Base-by-base conservation (phyloP, 139 green algal species). In the Marvania coccoides region DNA sequence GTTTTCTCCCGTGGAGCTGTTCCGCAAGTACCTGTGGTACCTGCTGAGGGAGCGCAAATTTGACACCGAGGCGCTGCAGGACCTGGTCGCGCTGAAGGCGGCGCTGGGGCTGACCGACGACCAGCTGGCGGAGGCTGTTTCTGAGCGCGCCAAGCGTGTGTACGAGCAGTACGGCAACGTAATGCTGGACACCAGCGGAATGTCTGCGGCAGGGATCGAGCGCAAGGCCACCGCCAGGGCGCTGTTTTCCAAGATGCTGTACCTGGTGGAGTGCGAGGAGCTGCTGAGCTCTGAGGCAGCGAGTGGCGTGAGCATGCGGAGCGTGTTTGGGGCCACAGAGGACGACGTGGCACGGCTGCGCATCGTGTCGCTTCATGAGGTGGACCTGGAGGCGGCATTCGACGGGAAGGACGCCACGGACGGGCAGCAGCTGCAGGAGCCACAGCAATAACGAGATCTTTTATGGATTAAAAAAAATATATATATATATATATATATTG, bases 11-110 rank as follows among this genome's bases (percentile, higher is more conserved):
- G 77, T 79, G 14, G 90, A 97, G 79, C 70, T 97, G 34, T 95
- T 98, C 77, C 78, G 94, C 46, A 99, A 99, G 82, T 98, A 97
- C 75, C 66, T 98, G 31, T 95, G 93, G 86, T 99, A 89, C 78
- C 47, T 95, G 65, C 78, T 99, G 38, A 77, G 91, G 4, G 91
- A 98, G 73, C 73, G 89, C 40, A 85, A 86, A 55, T 99, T 98
- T 75, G 87, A 96, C 62, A 51, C 85, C 42, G 84, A 88, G 10
- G 85, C 87, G 8, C 84, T 99, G 9, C 83, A 85, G 28, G 91
- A 98, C 74, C 57, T 98, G 39, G 74, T 96, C 35, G 74, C 82
- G 19, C 85, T 99, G 23, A 94, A 95, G 65, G 46, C 61, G 15
- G 69, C 65, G 14, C 71, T 83, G 30, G 73, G 62, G 23, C 46